Evolutionary conservation across 2,329 filamentous ascomycete species (phyloP).

Genomic region (Balansia obtecta): DNA sequence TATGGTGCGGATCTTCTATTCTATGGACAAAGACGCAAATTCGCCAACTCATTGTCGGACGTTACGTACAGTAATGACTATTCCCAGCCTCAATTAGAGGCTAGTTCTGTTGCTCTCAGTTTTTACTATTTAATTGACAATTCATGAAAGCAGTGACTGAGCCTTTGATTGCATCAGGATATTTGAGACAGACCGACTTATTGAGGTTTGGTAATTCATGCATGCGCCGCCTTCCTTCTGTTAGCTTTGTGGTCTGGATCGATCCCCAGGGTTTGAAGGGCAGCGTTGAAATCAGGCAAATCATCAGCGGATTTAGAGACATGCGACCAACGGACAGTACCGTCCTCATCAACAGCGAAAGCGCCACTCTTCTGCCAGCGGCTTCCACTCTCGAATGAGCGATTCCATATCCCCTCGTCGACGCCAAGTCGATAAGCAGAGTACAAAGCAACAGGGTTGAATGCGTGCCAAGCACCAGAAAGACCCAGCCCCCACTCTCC

Average conservation of each 20-base stretch:
- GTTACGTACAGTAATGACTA: background rate
- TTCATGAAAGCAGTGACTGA: too few relatives aligned
- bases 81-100: background rate
- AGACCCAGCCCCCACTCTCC: conserved; percentile 53
- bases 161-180: too few relatives aligned
- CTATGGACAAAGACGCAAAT: background rate
- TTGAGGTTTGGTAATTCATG: background rate
- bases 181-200: background rate
- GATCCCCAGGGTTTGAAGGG: conserved; percentile 15
- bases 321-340: conserved; percentile 20
- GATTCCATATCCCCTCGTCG: conserved; percentile 53
- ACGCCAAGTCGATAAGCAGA: conserved; percentile 44
- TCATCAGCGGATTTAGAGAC: conserved; percentile 18
- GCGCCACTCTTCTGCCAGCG: conserved; percentile 58
- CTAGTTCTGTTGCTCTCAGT: background rate
- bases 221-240: background rate
- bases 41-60: background rate
- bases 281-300: conserved; percentile 18
- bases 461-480: conserved; percentile 47
- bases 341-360: conserved; percentile 35
- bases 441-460: conserved; percentile 45
- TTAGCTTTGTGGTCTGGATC: background rate
- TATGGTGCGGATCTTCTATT: background rate
- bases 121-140: too few relatives aligned
- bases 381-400: conserved; percentile 50